Evolutionary conservation across 2,329 filamentous ascomycete genomes (phyloP), one percentile per base, ranked within the genome.

Genomic region (Colletotrichum chrysophilum): DNA sequence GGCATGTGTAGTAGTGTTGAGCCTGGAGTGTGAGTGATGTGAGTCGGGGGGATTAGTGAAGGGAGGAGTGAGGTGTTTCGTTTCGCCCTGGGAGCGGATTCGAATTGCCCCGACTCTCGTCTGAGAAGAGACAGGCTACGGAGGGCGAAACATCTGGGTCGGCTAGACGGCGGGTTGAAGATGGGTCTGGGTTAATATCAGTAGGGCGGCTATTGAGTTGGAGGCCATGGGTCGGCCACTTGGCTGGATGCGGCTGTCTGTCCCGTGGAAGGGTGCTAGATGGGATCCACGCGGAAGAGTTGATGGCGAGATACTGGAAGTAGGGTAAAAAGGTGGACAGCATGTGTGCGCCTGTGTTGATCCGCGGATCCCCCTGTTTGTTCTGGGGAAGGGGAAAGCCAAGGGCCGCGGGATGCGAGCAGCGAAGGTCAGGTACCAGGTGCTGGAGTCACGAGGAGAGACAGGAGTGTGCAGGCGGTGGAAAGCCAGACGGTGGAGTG

Each of bases 31-130:
- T 14, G 18, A 28, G 48, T 32, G 66, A 66, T 18, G 38, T 34
- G 61, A 65, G 7, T 52, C 38, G 55, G 65, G 26, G 16, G 30
- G 18, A 48, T 30, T 68, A 18, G 14, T 26, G 28, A 32, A 68
- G 43, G 43, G 43, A 21, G 43, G 70, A 73, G 36, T 36, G 38
- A 32, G 12, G 30, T n/a, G 74, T 69, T 74, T 76, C 48, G 70
- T 76, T 76, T 76, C 70, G 36, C 18, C 43, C 30, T 64, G 16
- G 28, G 32, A 28, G 67, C 67, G 67, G 67, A 28, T 24, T 71
- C 52, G 24, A 65, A 21, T 43, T 65, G 18, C 18, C 64, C 28
- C 24, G 64, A 75, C n/a, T 64, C 21, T 61, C 21, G 52, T 32
- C 55, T 30, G 28, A n/a, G 21, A 38, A 24, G 26, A 32, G 55